Percentiles rank a stretch among this genome's conserved stretches.
Conservation (phyloP, 495 filamentous ascomycete genomes). For the Lentithecium fluviatile region DNA sequence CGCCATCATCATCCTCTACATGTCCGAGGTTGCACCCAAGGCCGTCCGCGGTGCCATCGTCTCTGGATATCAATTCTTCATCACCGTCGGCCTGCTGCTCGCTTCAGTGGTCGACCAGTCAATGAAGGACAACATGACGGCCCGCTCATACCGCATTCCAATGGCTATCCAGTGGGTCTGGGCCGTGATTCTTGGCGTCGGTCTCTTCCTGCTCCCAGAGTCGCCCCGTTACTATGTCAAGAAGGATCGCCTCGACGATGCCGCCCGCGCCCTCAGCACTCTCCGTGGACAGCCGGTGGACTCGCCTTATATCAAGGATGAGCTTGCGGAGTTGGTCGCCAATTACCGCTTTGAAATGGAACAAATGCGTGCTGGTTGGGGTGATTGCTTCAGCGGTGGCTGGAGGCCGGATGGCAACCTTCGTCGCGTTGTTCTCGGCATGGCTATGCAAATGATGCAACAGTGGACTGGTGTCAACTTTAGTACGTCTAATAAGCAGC, state of each 20-base stretch:
- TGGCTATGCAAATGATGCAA: slow-evolving; percentile 73
- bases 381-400: slow-evolving; percentile 66
- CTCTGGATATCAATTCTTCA: slow-evolving; percentile 77
- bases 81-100: slow-evolving; percentile 78
- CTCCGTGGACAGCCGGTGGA: slow-evolving; percentile 66
- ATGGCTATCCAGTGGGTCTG: slow-evolving; percentile 77
- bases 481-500: slow-evolving; percentile 37
- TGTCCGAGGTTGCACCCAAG: slow-evolving; percentile 75
- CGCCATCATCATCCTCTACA: slow-evolving; percentile 68
- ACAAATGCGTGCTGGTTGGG: slow-evolving; percentile 58
- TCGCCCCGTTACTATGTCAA: slow-evolving; percentile 83
- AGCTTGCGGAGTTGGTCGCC: slow-evolving; percentile 73
- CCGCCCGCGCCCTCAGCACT: slow-evolving; percentile 61
- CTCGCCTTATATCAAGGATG: slow-evolving; percentile 60
- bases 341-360: slow-evolving; percentile 76
- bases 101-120: slow-evolving; percentile 74
- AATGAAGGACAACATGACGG: slow-evolving; percentile 59
- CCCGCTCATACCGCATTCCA: slow-evolving; percentile 75
- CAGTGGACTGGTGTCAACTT: slow-evolving; percentile 87
- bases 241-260: slow-evolving; percentile 61
- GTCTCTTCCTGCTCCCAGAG: slow-evolving; percentile 76
- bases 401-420: slow-evolving; percentile 61
- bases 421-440: slow-evolving; percentile 73
- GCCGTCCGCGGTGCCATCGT: slow-evolving; percentile 83
- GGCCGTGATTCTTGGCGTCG: slow-evolving; percentile 69